Conservation (phyloP, 176 grass and related monocot genomes). For the Bonia amplexicaulis region DNA sequence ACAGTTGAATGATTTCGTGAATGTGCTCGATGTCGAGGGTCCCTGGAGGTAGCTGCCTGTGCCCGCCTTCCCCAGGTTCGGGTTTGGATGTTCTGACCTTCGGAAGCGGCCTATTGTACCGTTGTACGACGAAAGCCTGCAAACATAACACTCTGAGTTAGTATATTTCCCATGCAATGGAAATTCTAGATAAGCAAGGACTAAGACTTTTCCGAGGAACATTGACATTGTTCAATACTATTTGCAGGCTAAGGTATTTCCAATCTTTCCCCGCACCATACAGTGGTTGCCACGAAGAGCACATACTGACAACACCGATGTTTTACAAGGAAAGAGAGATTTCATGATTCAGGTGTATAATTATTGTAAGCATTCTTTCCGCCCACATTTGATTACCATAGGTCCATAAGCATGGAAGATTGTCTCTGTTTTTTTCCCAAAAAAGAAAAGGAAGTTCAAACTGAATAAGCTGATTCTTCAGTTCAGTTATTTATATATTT, state of each 20-base stretch:
- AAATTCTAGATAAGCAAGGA: neutral
- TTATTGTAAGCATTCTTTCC: neutral
- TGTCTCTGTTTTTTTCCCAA: neutral
- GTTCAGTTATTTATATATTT: neutral
- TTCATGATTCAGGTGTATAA: neutral
- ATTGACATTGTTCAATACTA: neutral
- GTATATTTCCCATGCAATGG: too few species aligned
- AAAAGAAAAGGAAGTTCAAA: neutral
- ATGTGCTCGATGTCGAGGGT: constrained; percentile 42
- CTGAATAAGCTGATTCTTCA: neutral
- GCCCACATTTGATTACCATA: neutral
- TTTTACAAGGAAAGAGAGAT: neutral
- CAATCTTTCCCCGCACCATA: neutral
- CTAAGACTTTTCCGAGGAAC: neutral
- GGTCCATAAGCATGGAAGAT: neutral
- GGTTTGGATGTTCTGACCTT: constrained; percentile 50
- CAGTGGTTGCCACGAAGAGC: neutral
- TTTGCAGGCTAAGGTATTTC: neutral
- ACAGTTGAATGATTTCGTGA: constrained; percentile 56
- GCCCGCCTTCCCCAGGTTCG: constrained; percentile 22
- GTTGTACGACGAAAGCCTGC: constrained; percentile 52
- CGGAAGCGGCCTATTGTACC: constrained; percentile 52
- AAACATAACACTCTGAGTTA: neutral
- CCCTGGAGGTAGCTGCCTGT: constrained; percentile 49
- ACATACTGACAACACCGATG: neutral